Conservation (phyloP, 176 grass and related monocot genomes). For the Alloteropsis semialata region DNA sequence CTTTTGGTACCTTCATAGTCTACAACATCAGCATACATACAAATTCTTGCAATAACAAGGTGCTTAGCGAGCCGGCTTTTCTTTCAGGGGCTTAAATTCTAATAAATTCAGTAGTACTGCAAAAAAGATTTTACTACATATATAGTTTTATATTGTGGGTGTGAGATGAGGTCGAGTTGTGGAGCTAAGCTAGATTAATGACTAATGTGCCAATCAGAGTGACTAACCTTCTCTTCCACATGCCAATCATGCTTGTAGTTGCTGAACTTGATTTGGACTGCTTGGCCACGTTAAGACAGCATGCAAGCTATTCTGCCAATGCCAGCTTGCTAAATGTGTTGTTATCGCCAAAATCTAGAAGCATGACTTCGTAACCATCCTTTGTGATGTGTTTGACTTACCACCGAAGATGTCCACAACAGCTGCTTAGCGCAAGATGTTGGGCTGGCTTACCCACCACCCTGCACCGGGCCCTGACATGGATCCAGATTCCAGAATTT, state of each 20-base stretch:
- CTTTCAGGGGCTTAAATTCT: not conserved
- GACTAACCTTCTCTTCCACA: not conserved
- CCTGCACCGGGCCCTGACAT: not conserved
- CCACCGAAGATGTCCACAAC: not conserved
- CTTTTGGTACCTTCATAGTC: not conserved
- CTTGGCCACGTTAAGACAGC: conserved; percentile 10
- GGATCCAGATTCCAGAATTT: not conserved
- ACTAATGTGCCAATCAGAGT: not conserved
- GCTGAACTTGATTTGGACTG: not conserved
- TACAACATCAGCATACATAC: not conserved
- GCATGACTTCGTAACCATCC: not conserved
- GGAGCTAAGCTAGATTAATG: not conserved
- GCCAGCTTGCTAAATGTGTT: not conserved
- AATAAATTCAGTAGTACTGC: too few relatives aligned
- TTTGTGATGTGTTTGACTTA: conserved; percentile 11
- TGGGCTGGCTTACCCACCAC: not conserved
- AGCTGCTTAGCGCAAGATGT: not conserved
- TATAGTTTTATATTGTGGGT: too few relatives aligned
- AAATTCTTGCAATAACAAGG: not conserved
- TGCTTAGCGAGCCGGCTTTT: not conserved
- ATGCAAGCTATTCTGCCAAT: not conserved
- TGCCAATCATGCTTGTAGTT: not conserved
- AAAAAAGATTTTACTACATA: too few relatives aligned
- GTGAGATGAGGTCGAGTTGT: too few relatives aligned
- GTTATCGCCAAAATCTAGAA: not conserved